Evolutionary conservation across 2,329 filamentous ascomycete genomes (phyloP), one percentile per base, ranked within the genome.

Genomic region (Aspergillus unguis): DNA sequence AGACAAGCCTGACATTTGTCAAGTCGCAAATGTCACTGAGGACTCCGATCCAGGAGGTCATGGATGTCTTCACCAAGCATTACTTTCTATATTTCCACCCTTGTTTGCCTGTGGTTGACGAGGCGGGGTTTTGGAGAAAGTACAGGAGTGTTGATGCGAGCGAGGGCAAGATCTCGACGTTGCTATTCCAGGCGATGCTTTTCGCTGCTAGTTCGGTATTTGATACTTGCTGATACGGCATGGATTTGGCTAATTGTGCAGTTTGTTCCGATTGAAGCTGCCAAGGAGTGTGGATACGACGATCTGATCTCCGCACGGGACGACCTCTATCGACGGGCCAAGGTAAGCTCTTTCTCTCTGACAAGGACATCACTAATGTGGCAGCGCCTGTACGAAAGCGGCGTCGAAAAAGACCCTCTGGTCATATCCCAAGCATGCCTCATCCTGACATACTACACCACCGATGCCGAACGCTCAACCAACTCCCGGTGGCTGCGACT

Each of bases 71-170:
- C 32, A 48, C 50, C n/a, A 54, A 50, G 25, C 52, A 54, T n/a
- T 57, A 57, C 37, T 57, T 57, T 10, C 23, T 57, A 47, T 57
- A 57, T 36, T 52, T 57, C 23, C 55, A 57, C 37, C 55, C 55
- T 3, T 54, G 52, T 42, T 52, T 57, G 3, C 52, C 55, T 2
- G 36, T 57, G n/a, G 32, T 57, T 25, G 52, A 57, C 27, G 55
- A 57, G 45, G 48, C 55, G 7, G 42, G 29, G 3, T 57, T 57
- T 43, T 57, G 55, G 55, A 41, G 37, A 27, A 48, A 50, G 36
- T 57, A 57, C 37, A 45, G 51, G n/a, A 46, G 45, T 32, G 17
- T 32, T 5, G 45, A 53, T 41, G 41, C 40, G 5, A 53, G 51
- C 26, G 46, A 38, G 4, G 51, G 51, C 27, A 49, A 48, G 35